Conservation (phyloP, 768 basidiomycete species). For the Fibroporia radiculosa region DNA sequence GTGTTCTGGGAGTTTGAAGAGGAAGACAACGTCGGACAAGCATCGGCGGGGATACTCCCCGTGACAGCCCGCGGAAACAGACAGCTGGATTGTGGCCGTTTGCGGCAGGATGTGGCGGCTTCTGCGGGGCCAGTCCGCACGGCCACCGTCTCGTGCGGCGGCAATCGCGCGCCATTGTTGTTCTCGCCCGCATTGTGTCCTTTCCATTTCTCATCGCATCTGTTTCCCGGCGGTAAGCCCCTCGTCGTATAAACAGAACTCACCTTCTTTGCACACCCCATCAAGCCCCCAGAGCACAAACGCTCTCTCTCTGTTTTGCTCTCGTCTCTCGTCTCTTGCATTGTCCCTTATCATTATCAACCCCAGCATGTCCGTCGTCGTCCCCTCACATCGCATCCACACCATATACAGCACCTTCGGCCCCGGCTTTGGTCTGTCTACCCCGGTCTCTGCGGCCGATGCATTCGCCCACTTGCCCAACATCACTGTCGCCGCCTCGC, state of each 20-base stretch:
- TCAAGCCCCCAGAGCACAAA: background rate
- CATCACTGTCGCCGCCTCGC: background rate
- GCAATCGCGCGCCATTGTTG: slow-evolving; percentile 1
- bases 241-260: background rate
- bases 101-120: too few relatives aligned
- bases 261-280: too few relatives aligned
- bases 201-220: background rate
- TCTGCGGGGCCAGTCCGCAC: background rate
- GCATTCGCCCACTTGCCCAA: background rate
- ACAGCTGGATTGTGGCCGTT: too few relatives aligned
- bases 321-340: background rate
- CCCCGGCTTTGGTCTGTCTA: slow-evolving; percentile 5
- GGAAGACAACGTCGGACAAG: too few relatives aligned
- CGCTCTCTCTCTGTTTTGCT: background rate
- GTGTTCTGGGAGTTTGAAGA: too few relatives aligned
- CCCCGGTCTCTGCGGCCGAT: background rate
- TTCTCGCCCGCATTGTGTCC: background rate
- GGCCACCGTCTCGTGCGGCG: background rate
- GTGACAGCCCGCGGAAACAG: too few relatives aligned
- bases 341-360: background rate
- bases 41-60: too few relatives aligned
- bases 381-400: slow-evolving; percentile 16
- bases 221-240: background rate
- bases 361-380: slow-evolving; percentile 6
- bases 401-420: slow-evolving; percentile 15